phyloP scores from a whole-genome alignment of 495 filamentous ascomycete species.

The Thermothielavioides terrestris region DNA sequence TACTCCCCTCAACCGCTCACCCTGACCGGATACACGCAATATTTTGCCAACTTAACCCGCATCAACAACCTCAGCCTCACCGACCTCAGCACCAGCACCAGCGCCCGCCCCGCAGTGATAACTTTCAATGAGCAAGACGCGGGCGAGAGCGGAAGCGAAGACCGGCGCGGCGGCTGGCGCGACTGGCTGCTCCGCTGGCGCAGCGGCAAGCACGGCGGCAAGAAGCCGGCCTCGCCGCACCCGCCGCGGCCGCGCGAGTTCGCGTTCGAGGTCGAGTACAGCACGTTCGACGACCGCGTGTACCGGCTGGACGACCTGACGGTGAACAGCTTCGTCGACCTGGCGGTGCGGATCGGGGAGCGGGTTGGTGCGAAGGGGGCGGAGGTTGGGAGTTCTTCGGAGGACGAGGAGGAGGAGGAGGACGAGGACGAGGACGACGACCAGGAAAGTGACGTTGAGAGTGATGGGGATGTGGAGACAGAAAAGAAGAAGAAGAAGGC shows the following conservation, averaged over 20 bases:
- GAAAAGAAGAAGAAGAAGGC: conserved; percentile 28
- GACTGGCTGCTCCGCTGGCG: conserved; percentile 34
- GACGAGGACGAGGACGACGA: conserved; percentile 14
- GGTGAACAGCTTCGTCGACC: conserved; percentile 65
- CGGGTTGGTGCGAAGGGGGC: conserved; percentile 14
- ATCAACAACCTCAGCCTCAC: conserved; percentile 54
- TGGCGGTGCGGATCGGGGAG: conserved; percentile 70
- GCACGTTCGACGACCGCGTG: conserved; percentile 62
- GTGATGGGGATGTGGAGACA: conserved; percentile 15
- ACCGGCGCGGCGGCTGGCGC: no score
- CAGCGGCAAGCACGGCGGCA: conserved; percentile 49
- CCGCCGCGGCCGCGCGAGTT: conserved; percentile 53
- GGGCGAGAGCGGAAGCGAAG: no score
- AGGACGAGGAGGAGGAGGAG: conserved; percentile 7
- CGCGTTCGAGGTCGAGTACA: conserved; percentile 76
- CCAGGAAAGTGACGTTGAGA: conserved; percentile 11
- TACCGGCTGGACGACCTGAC: conserved; percentile 79
- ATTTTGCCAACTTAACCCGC: conserved; percentile 82
- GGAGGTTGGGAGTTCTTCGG: conserved; percentile 8
- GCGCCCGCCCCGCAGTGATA: no score
- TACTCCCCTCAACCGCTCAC: conserved; percentile 82
- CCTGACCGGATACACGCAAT: conserved; percentile 72
- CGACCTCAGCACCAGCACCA: conserved; percentile 30
- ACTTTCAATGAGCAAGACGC: conserved; percentile 10
- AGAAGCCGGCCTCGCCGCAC: conserved; percentile 32